Evolutionary conservation across 495 filamentous ascomycete genomes (phyloP).

Genomic region (Friedmanniomyces simplex): DNA sequence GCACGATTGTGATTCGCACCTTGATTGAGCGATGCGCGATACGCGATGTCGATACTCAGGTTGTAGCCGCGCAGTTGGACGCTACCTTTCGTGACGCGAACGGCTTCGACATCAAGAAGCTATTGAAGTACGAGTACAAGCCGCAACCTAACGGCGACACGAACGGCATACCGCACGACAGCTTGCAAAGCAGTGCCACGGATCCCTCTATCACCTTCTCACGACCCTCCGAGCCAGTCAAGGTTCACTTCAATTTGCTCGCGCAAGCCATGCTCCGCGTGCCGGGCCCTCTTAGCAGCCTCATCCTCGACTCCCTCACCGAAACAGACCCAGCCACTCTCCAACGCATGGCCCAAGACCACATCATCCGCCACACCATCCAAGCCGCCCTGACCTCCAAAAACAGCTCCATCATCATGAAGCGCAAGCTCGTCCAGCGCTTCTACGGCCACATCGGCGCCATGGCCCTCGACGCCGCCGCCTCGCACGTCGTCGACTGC

Average conservation of each 20-base stretch:
- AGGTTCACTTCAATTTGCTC: conserved; percentile 53
- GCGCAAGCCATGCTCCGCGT: conserved; percentile 54
- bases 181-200: not conserved
- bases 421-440: conserved; percentile 49
- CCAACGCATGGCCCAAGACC: conserved; percentile 45
- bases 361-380: conserved; percentile 56
- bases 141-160: conserved; percentile 21
- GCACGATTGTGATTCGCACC: conserved; percentile 65
- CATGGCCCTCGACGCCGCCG: conserved; percentile 59
- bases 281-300: conserved; percentile 44
- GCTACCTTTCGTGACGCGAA: conserved; percentile 40
- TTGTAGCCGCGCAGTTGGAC: conserved; percentile 51
- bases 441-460: conserved; percentile 50
- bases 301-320: conserved; percentile 48
- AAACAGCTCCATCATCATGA: conserved; percentile 47
- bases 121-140: conserved; percentile 32
- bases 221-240: conserved; percentile 32
- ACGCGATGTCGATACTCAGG: conserved; percentile 51
- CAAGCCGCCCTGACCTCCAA: conserved; percentile 55
- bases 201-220: conserved; percentile 5
- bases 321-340: conserved; percentile 32
- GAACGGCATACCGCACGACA: conserved; percentile 3
- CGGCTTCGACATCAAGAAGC: conserved; percentile 38
- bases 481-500: conserved; percentile 68
- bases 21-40: conserved; percentile 72